These are phyloP conservation scores for Orbilia oligospora DNA, from an alignment of 2,329 filamentous ascomycete species.

Conservation along the genomic window DNA sequence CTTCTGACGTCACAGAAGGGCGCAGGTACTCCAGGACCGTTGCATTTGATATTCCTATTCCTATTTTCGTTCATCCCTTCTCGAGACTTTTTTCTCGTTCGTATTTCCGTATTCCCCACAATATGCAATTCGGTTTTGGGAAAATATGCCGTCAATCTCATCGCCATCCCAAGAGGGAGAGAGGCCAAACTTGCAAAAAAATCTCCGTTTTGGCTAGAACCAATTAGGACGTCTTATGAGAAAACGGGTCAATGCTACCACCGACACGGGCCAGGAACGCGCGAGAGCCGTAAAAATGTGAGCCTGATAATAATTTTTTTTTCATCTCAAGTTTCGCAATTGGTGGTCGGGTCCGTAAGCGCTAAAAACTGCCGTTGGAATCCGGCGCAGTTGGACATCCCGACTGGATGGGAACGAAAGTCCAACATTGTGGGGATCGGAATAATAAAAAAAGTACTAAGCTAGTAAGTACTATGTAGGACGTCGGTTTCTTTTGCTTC, in stretches of 20 bases:
- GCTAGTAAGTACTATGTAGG: too few species aligned
- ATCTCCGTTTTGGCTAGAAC: slow-evolving; percentile 27
- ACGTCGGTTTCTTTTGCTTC: slow-evolving; percentile 13
- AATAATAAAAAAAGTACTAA: background rate
- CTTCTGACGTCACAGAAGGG: slow-evolving; percentile 34
- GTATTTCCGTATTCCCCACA: slow-evolving; percentile 27
- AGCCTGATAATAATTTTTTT: slow-evolving; percentile 12
- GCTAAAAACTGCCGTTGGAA: slow-evolving; percentile 49
- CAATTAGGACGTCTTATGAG: slow-evolving; percentile 43
- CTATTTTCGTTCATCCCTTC: slow-evolving; percentile 11
- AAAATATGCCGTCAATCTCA: slow-evolving; percentile 19
- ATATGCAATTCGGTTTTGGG: slow-evolving; percentile 5
- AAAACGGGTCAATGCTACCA: slow-evolving; percentile 40
- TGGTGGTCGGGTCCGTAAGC: slow-evolving; percentile 27
- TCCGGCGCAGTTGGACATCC: slow-evolving; percentile 38
- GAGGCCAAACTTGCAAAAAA: slow-evolving; percentile 2
- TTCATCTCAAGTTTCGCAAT: slow-evolving; percentile 59
- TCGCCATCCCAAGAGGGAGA: slow-evolving; percentile 27
- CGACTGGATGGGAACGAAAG: slow-evolving; percentile 14
- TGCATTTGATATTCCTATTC: slow-evolving; percentile 19
- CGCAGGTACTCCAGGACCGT: slow-evolving; percentile 22
- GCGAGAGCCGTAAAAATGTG: slow-evolving; percentile 29
- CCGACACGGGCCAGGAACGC: slow-evolving; percentile 54
- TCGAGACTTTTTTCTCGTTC: slow-evolving; percentile 20
- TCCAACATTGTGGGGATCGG: slow-evolving; percentile 29